Base-by-base conservation (phyloP, 306 rosid genomes). In the Cyamopsis tetragonoloba region DNA sequence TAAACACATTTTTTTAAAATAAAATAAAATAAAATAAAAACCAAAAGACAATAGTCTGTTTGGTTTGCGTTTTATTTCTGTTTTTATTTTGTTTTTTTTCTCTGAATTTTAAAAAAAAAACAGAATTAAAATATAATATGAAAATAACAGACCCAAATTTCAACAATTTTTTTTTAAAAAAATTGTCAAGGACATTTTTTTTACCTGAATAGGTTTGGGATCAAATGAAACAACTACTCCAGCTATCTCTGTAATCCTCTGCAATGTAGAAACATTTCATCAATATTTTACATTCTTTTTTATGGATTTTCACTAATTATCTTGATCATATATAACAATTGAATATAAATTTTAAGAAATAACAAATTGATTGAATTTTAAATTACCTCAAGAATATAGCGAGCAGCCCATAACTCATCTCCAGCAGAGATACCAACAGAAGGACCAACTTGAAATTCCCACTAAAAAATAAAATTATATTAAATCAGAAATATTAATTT, bases 391-490 rank as follows among this genome's bases (percentile, higher is more conserved):
- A 84, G 76, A 46, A 80, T 84, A 62, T 80, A 84, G 14, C 88
- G 83, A 10, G 88, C 88, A 67, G 77, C 83, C 88, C 88, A 84
- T 4, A 84, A 4, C 39, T 84, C 83, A 51, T 84, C 88, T 17
- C 85, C 88, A 13, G 88, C 80, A 22, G 88, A 84, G 49, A 84
- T 78, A 12, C 88, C 83, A 32, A 68, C 81, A 2, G 81, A 34
- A 26, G 88, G 88, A 2, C 88, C 88, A 57, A 84, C 83, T 84
- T 84, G 88, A 44, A 84, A 84, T 58, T 84, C 88, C 88, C 88
- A 84, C 88, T 84, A 42, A 3, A 70, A 28, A 58, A 59, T 6
- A n/a, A 4, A 0, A 10, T 39, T 4, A 12, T 0, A 54, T 18
- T 5, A n/a, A n/a, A n/a, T 66, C 22, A 56, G 12, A 71, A 34